Percentiles rank a stretch among this genome's conserved stretches.
Evolutionary conservation across 352 stramenopile species (phyloP).

Genomic region (Stramenopiles sp.): DNA sequence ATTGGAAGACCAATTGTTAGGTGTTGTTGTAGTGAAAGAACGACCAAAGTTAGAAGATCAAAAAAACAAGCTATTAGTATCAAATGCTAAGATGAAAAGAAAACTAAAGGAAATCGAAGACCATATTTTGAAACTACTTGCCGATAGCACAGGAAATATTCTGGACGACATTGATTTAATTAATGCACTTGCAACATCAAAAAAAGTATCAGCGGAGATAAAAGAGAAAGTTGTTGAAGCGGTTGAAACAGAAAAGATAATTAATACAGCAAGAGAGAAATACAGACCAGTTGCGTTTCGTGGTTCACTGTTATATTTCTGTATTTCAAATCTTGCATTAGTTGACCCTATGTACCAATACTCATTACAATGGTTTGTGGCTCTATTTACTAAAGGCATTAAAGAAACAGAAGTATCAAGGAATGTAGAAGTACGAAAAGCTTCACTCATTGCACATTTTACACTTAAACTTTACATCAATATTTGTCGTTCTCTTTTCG

Average conservation of each 20-base stretch:
- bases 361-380: slow-evolving; percentile 78
- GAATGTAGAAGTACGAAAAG: slow-evolving; percentile 32
- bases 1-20: slow-evolving; percentile 77
- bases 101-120: slow-evolving; percentile 82
- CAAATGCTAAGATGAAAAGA: slow-evolving; percentile 61
- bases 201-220: slow-evolving; percentile 85
- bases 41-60: slow-evolving; percentile 88
- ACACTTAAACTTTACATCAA: slow-evolving; percentile 67
- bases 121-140: slow-evolving; percentile 62
- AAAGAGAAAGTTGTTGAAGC: slow-evolving; percentile 82
- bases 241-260: slow-evolving; percentile 72
- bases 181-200: slow-evolving; percentile 79
- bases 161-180: slow-evolving; percentile 94
- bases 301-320: slow-evolving; percentile 88
- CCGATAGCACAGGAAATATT: slow-evolving; percentile 46
- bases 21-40: slow-evolving; percentile 71
- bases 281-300: slow-evolving; percentile 83
- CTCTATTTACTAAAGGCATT: slow-evolving; percentile 89
- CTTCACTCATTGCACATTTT: slow-evolving; percentile 53
- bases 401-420: slow-evolving; percentile 51
- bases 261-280: slow-evolving; percentile 90
- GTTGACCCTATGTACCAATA: slow-evolving; percentile 99
- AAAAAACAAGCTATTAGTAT: slow-evolving; percentile 81
- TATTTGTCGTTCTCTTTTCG: slow-evolving; percentile 66
- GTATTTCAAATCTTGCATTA: slow-evolving; percentile 80